Percentiles rank a stretch among this genome's conserved stretches.
phyloP scores from a whole-genome alignment of 768 basidiomycete genomes.

The Boletus edulis region DNA sequence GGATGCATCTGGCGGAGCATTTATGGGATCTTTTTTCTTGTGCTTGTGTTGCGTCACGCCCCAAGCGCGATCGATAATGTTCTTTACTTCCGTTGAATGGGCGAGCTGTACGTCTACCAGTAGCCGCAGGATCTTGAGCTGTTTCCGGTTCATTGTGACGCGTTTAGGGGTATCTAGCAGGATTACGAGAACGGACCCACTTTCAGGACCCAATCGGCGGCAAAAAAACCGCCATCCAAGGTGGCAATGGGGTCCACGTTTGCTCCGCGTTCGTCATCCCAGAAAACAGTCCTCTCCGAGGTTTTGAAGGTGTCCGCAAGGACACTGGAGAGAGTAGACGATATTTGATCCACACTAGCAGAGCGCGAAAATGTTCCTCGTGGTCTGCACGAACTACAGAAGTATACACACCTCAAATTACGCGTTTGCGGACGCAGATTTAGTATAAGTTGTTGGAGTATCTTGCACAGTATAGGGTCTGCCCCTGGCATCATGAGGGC shows the following conservation, averaged over 20 bases:
- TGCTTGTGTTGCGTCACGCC: constrained; percentile 82
- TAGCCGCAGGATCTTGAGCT: constrained; percentile 83
- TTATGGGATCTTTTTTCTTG: constrained; percentile 69
- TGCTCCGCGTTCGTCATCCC: constrained; percentile 63
- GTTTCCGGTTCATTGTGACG: constrained; percentile 20
- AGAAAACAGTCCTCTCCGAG: constrained; percentile 74
- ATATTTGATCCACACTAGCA: constrained; percentile 76
- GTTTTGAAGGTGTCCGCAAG: constrained; percentile 72
- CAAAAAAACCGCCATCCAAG: constrained; percentile 72
- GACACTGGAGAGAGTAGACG: constrained; percentile 65
- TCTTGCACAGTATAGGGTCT: constrained; percentile 67
- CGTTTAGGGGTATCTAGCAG: constrained; percentile 28
- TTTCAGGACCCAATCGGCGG: constrained; percentile 80
- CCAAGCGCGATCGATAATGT: constrained; percentile 79
- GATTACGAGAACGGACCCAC: constrained; percentile 44
- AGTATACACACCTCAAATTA: constrained; percentile 73
- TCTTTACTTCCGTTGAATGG: constrained; percentile 67
- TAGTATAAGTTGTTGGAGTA: constrained; percentile 74
- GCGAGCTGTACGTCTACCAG: constrained; percentile 81
- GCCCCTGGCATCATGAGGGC: constrained; percentile 71
- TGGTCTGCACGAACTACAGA: constrained; percentile 21
- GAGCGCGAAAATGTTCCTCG: constrained; percentile 30
- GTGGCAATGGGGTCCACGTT: constrained; percentile 75
- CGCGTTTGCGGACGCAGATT: constrained; percentile 86
- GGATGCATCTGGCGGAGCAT: constrained; percentile 51